These are phyloP conservation scores for Lasiodiplodia gonubiensis DNA, from an alignment of 2,329 filamentous ascomycete species.

Conservation along the genomic window DNA sequence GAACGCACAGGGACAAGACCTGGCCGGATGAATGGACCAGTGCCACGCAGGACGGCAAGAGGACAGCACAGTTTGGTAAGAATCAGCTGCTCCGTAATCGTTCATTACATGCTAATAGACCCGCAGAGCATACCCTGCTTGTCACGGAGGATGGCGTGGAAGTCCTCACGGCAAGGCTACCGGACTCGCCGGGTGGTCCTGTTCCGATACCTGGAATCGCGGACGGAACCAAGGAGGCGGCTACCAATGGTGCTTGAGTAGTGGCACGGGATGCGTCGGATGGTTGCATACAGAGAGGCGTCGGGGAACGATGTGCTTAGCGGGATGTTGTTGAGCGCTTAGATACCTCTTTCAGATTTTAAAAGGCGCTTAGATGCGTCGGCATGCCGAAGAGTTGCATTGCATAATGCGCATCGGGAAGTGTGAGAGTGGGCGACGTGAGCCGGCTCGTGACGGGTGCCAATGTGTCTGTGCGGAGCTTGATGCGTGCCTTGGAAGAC, in stretches of 20 bases:
- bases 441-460: conserved; percentile 16
- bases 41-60: conserved; percentile 85
- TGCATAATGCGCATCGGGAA: conserved; percentile 6
- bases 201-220: conserved; percentile 60
- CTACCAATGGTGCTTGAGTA: conserved; percentile 32
- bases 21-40: conserved; percentile 99
- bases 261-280: conserved; percentile 5
- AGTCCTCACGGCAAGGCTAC: conserved; percentile 74
- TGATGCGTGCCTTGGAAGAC: conserved; percentile 26
- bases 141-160: conserved; percentile 85
- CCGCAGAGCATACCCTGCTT: conserved; percentile 76
- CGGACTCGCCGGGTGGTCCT: conserved; percentile 77
- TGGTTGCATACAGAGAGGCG: conserved; percentile 16
- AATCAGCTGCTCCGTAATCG: background rate
- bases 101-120: background rate
- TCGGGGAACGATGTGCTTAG: conserved; percentile 2
- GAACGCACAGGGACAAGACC: conserved; percentile 88
- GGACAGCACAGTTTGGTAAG: conserved; percentile 90
- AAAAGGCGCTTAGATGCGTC: conserved; percentile 11
- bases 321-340: background rate
- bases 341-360: conserved; percentile 17
- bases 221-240: conserved; percentile 35
- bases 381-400: conserved; percentile 19
- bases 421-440: background rate
- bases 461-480: conserved; percentile 27